These are phyloP conservation scores for Berkeleyomyces basicola DNA, from an alignment of 2,329 filamentous ascomycete genomes.

Conservation along the genomic window DNA sequence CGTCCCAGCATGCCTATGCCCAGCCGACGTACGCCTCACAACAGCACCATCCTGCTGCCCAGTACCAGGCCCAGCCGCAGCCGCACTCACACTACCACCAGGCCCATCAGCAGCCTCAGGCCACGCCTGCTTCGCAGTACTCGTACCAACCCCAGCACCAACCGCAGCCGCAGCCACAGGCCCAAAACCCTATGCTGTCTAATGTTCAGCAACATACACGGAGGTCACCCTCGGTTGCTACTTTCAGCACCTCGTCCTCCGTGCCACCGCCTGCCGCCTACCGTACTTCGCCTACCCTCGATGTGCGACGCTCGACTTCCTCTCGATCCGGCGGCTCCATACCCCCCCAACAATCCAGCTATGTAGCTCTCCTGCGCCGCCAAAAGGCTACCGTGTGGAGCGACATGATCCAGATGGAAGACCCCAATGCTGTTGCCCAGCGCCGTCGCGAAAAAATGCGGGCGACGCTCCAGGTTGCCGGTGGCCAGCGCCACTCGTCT, in stretches of 20 bases:
- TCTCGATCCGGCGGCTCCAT: slow-evolving; percentile 49
- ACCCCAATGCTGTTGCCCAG: slow-evolving; percentile 65
- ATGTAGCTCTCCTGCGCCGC: slow-evolving; percentile 88
- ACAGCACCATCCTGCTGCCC: slow-evolving; percentile 7
- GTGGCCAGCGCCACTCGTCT: slow-evolving; percentile 31
- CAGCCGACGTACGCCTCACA: slow-evolving; percentile 8
- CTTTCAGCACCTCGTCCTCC: slow-evolving; percentile 54
- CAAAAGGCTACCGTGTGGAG: slow-evolving; percentile 99
- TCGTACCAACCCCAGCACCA: slow-evolving; percentile 16
- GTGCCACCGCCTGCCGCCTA: slow-evolving; percentile 42
- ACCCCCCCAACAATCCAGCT: slow-evolving; percentile 39
- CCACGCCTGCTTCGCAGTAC: neutral
- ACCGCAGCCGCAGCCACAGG: slow-evolving; percentile 19
- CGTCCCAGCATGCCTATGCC: slow-evolving; percentile 1
- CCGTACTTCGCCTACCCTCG: slow-evolving; percentile 36
- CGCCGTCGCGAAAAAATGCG: slow-evolving; percentile 77
- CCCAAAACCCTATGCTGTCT: slow-evolving; percentile 18
- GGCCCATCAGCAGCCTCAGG: neutral
- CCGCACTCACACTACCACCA: slow-evolving; percentile 8
- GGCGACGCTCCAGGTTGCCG: slow-evolving; percentile 68
- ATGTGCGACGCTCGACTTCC: slow-evolving; percentile 62
- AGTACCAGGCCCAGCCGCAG: slow-evolving; percentile 8
- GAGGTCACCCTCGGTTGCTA: slow-evolving; percentile 49
- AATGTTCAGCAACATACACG: slow-evolving; percentile 27
- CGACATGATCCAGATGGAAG: slow-evolving; percentile 82